A percentile compares a stretch with the other conserved stretches of the same genome.
Conservation (phyloP, 495 filamentous ascomycete genomes). For the Beverwykella pulmonaria region DNA sequence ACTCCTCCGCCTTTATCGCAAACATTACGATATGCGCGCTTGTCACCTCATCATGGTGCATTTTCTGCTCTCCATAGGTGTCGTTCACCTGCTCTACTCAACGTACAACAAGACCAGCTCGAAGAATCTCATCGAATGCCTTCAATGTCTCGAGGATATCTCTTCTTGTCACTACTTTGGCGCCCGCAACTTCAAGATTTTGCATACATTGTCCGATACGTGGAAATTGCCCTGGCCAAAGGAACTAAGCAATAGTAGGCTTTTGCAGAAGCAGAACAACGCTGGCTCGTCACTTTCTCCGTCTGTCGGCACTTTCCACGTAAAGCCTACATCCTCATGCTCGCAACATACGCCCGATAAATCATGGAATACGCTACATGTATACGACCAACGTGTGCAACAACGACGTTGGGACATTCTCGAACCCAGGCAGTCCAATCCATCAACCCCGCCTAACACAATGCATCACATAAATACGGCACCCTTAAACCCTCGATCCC, state of each 20-base stretch:
- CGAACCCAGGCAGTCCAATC: not conserved
- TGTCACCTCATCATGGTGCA: slow-evolving; percentile 63
- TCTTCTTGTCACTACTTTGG: slow-evolving; percentile 62
- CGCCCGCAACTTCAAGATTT: slow-evolving; percentile 59
- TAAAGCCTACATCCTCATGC: not conserved
- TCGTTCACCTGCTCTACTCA: slow-evolving; percentile 57
- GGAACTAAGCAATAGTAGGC: slow-evolving; percentile 15
- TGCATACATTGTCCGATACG: slow-evolving; percentile 56
- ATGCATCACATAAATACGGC: not conserved
- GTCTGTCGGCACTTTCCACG: not conserved
- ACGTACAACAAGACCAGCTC: slow-evolving; percentile 19
- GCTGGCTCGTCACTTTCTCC: slow-evolving; percentile 10
- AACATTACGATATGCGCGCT: slow-evolving; percentile 60
- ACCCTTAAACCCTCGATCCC: not conserved
- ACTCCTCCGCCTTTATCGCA: slow-evolving; percentile 59
- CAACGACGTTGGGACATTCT: not conserved
- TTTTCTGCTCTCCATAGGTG: slow-evolving; percentile 60
- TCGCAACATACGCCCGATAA: not conserved
- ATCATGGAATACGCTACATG: not conserved
- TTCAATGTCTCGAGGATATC: slow-evolving; percentile 59
- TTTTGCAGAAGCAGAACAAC: slow-evolving; percentile 4
- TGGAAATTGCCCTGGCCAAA: slow-evolving; percentile 55
- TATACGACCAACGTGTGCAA: not conserved
- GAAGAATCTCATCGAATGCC: slow-evolving; percentile 40
- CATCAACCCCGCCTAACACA: not conserved